Percentiles rank a stretch among this genome's conserved stretches.
Conservation (phyloP, 1,284 basidiomycete species). For the Mycosarcoma mackinlayi region DNA sequence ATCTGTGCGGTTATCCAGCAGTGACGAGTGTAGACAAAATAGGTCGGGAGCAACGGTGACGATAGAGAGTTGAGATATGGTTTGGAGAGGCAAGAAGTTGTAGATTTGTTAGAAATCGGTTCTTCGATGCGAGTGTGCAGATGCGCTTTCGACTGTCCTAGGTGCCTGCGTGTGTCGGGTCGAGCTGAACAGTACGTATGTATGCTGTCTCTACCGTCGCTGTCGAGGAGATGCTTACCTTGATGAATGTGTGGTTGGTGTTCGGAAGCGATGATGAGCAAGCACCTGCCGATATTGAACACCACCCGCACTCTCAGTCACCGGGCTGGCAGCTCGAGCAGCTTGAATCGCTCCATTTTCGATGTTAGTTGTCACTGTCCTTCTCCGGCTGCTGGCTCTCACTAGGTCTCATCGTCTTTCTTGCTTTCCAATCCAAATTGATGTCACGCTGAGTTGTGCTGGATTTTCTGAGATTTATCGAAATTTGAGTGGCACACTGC, state of each 20-base stretch:
- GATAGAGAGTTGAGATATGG: conserved; percentile 1
- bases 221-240: conserved; percentile 40
- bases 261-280: conserved; percentile 32
- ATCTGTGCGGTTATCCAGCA: conserved; percentile 48
- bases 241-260: conserved; percentile 49
- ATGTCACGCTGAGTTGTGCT: no score
- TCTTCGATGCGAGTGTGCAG: conserved; percentile 3
- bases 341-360: background rate
- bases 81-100: background rate
- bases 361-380: conserved; percentile 5
- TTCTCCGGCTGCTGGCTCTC: no score
- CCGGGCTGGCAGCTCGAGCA: no score
- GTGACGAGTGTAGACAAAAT: background rate
- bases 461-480: no score
- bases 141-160: background rate
- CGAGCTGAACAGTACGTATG: no score
- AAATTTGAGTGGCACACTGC: no score
- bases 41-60: background rate
- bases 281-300: conserved; percentile 20
- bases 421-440: no score
- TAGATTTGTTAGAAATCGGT: conserved; percentile 20
- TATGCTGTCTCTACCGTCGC: conserved; percentile 7
- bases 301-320: conserved; percentile 7
- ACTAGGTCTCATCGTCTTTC: background rate
- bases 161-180: background rate